Evolutionary conservation across 2,329 filamentous ascomycete species (phyloP).

Genomic region (Chalaropsis thielavioides): DNA sequence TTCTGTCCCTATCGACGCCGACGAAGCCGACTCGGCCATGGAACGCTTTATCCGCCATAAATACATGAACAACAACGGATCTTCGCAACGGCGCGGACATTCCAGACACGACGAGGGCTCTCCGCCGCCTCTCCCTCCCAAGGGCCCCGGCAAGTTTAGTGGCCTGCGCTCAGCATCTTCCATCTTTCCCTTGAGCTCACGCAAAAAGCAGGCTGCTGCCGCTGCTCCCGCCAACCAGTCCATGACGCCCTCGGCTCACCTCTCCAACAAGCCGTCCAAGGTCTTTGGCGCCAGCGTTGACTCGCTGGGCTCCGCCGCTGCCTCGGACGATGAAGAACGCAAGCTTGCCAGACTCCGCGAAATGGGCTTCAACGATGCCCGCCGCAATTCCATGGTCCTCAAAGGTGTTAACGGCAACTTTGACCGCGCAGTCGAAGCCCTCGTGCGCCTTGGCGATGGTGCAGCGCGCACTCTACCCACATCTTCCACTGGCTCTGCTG

Average conservation of each 20-base stretch:
- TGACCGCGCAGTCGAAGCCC: slow-evolving; percentile 69
- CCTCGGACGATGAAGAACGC: slow-evolving; percentile 47
- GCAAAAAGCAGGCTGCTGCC: slow-evolving; percentile 34
- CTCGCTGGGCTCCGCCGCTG: slow-evolving; percentile 25
- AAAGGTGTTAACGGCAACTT: slow-evolving; percentile 74
- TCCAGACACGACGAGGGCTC: slow-evolving; percentile 42
- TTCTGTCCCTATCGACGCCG: slow-evolving; percentile 73
- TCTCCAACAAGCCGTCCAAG: slow-evolving; percentile 50
- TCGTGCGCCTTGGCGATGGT: slow-evolving; percentile 70
- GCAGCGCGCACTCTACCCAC: slow-evolving; percentile 27
- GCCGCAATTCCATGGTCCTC: slow-evolving; percentile 65
- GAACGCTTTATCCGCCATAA: slow-evolving; percentile 91
- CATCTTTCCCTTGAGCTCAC: slow-evolving; percentile 49
- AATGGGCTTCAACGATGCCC: slow-evolving; percentile 82
- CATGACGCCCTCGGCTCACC: slow-evolving; percentile 25
- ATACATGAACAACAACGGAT: slow-evolving; percentile 50
- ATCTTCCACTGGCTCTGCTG: not conserved
- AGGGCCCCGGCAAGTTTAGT: slow-evolving; percentile 45
- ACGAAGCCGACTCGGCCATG: slow-evolving; percentile 88
- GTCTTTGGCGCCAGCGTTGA: slow-evolving; percentile 56
- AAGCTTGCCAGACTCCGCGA: slow-evolving; percentile 69
- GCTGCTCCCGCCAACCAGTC: slow-evolving; percentile 23
- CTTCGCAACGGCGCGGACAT: slow-evolving; percentile 24
- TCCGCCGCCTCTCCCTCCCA: slow-evolving; percentile 44
- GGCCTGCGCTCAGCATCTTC: slow-evolving; percentile 48